phyloP scores from a whole-genome alignment of 768 basidiomycete species.

The Termitomyces sp. region DNA sequence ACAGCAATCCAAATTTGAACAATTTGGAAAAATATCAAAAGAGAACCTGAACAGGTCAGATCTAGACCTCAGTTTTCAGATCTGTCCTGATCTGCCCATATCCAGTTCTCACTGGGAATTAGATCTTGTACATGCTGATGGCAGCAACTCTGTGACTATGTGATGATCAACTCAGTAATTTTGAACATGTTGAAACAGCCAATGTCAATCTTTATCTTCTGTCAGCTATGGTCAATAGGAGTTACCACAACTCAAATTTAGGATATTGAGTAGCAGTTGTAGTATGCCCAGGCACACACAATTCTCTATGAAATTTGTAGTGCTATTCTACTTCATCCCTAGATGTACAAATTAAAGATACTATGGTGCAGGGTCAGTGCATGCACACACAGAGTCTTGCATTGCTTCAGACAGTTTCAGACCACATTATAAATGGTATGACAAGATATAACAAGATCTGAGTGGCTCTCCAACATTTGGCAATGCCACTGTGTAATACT shows the following conservation, averaged over 20 bases:
- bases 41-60: too few species aligned
- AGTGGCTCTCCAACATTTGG: not conserved
- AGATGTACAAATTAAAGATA: constrained; percentile 28
- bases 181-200: not conserved
- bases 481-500: not conserved
- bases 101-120: too few species aligned
- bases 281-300: constrained; percentile 23
- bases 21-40: too few species aligned
- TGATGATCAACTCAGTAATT: not conserved
- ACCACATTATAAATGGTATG: not conserved
- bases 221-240: not conserved
- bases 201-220: constrained; percentile 5
- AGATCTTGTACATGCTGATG: constrained; percentile 25
- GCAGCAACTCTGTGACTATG: constrained; percentile 4
- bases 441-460: not conserved
- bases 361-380: constrained; percentile 23
- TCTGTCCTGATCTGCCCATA: too few species aligned
- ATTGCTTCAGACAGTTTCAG: constrained; percentile 9
- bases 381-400: constrained; percentile 21
- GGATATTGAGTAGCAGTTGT: constrained; percentile 24
- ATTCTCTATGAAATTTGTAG: too few species aligned
- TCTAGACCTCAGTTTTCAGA: too few species aligned
- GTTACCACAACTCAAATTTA: too few species aligned
- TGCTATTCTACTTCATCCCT: too few species aligned
- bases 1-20: too few species aligned